phyloP scores from a whole-genome alignment of 2,329 filamentous ascomycete species.

The Fusarium haematococcum region DNA sequence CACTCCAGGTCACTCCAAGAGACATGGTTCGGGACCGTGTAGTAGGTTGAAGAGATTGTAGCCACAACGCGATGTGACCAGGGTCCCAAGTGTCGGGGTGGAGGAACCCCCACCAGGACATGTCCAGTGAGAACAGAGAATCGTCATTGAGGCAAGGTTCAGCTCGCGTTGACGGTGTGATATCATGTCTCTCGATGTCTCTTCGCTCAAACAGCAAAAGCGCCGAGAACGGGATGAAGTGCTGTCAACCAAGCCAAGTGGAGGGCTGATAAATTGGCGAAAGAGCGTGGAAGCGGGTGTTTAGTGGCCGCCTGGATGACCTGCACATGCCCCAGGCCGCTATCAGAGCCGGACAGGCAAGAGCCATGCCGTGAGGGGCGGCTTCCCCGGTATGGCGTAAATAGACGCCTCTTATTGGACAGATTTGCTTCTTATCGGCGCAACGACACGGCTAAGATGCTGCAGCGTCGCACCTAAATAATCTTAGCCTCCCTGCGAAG shows the following conservation, averaged over 20 bases:
- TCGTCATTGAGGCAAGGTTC: constrained; percentile 6
- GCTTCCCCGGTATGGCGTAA: constrained; percentile 39
- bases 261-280: background rate
- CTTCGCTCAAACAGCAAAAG: background rate
- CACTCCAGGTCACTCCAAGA: background rate
- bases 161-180: constrained; percentile 16
- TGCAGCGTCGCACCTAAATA: constrained; percentile 21
- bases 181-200: background rate
- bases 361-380: constrained; percentile 33
- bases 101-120: constrained; percentile 28
- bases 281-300: background rate
- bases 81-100: constrained; percentile 17
- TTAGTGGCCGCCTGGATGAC: constrained; percentile 24
- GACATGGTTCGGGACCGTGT: background rate
- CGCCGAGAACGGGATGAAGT: background rate
- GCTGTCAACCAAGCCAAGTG: background rate
- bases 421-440: constrained; percentile 30
- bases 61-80: constrained; percentile 14
- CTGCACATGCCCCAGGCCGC: constrained; percentile 31
- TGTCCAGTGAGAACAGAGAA: constrained; percentile 21
- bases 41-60: constrained; percentile 19
- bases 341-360: constrained; percentile 27
- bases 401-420: constrained; percentile 29
- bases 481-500: constrained; percentile 28
- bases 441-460: constrained; percentile 34